phyloP scores from a whole-genome alignment of 129 eudicot genomes.

The Saussurea involucrata region DNA sequence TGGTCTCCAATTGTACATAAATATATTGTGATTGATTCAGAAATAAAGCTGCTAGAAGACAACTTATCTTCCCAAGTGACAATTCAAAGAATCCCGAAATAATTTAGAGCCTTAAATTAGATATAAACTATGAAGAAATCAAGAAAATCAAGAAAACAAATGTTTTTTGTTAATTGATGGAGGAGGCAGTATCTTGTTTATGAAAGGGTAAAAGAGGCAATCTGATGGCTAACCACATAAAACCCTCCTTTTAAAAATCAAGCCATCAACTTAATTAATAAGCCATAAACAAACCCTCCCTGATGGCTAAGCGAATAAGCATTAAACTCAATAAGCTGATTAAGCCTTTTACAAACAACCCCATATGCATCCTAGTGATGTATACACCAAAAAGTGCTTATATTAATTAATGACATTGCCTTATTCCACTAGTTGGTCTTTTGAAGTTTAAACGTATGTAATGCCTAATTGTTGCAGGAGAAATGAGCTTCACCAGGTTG shows the following conservation, averaged over 20 bases:
- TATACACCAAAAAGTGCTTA: neutral
- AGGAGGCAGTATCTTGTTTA: no score
- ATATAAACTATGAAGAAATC: neutral
- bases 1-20: neutral
- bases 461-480: conserved; percentile 36
- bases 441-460: conserved; percentile 5
- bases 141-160: no score
- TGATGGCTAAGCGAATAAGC: neutral
- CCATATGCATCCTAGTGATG: neutral
- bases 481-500: conserved; percentile 97
- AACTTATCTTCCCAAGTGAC: neutral
- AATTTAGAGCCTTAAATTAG: neutral
- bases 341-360: neutral
- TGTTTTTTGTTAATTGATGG: no score
- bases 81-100: neutral
- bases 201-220: neutral
- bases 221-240: neutral
- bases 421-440: neutral
- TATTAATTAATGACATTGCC: neutral
- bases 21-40: neutral
- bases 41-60: neutral
- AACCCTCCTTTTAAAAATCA: neutral
- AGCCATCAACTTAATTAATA: neutral
- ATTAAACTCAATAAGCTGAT: neutral
- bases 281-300: neutral